A percentile compares a stretch with the other conserved stretches of the same genome.
phyloP scores from a whole-genome alignment of 139 green algal genomes.

The Dunaliella sp. region DNA sequence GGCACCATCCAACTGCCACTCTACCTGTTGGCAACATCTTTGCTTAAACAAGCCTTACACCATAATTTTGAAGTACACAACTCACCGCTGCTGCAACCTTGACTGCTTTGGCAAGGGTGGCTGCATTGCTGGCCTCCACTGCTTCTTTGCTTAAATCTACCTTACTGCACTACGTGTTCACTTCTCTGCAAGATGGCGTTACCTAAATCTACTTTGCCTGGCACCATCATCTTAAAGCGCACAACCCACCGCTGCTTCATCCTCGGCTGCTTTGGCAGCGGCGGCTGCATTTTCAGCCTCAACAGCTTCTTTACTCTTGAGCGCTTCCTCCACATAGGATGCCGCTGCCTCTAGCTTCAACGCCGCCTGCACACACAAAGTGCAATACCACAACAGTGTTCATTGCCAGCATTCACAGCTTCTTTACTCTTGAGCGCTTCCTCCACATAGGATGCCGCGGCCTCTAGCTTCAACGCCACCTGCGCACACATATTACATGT shows the following conservation, averaged over 20 bases:
- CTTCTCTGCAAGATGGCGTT: no score
- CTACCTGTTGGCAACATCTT: no score
- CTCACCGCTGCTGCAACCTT: not conserved
- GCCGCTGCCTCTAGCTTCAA: conserved; percentile 73
- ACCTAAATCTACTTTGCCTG: not conserved
- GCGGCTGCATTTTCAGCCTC: conserved; percentile 72
- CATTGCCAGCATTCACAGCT: no score
- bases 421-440: conserved; percentile 65
- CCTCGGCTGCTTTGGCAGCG: conserved; percentile 62
- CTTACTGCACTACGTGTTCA: not conserved
- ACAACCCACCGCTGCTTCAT: conserved; percentile 60
- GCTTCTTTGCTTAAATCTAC: not conserved
- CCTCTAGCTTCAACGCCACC: conserved; percentile 67
- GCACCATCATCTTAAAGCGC: not conserved
- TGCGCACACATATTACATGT: conserved; percentile 37
- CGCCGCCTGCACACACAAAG: conserved; percentile 42
- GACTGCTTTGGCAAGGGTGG: not conserved
- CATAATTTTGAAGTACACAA: no score
- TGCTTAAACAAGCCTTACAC: no score
- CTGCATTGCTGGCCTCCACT: not conserved
- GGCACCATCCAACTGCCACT: no score
- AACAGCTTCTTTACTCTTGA: conserved; percentile 71
- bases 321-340: conserved; percentile 67
- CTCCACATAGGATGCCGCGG: conserved; percentile 67
- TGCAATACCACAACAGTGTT: not conserved